Conservation (phyloP, 495 filamentous ascomycete genomes). For the Neurospora sp. region DNA sequence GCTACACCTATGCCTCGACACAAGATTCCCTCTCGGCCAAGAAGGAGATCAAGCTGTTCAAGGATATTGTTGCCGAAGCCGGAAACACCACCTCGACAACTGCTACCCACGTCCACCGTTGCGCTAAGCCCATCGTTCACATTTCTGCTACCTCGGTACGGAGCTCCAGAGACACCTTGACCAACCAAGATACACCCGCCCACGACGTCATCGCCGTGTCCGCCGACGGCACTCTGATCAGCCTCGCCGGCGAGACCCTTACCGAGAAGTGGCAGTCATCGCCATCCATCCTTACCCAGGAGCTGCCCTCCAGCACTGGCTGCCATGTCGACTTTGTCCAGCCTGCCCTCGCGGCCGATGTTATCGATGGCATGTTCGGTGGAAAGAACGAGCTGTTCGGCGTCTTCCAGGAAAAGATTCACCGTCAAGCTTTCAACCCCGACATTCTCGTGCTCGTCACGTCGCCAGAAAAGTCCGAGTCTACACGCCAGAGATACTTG, state of each 20-base stretch:
- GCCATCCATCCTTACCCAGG: constrained; percentile 25
- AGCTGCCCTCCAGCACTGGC: constrained; percentile 17
- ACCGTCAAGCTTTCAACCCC: constrained; percentile 30
- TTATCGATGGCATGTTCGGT: constrained; percentile 34
- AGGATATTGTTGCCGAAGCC: constrained; percentile 53
- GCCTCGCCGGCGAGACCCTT: constrained; percentile 32
- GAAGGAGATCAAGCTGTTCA: constrained; percentile 40
- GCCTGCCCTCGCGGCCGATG: constrained; percentile 26
- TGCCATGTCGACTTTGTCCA: constrained; percentile 33
- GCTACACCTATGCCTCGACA: constrained; percentile 62
- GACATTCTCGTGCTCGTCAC: constrained; percentile 40
- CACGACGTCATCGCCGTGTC: constrained; percentile 30
- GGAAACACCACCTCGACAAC: constrained; percentile 39
- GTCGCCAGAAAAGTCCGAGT: constrained; percentile 8
- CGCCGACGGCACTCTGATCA: constrained; percentile 27
- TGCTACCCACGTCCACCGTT: constrained; percentile 6
- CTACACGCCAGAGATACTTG: constrained; percentile 23
- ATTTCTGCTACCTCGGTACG: constrained; percentile 18
- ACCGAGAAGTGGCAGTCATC: constrained; percentile 30
- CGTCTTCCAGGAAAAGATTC: constrained; percentile 28
- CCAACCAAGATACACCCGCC: constrained; percentile 2
- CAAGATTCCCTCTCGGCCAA: constrained; percentile 19
- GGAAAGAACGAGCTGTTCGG: constrained; percentile 28
- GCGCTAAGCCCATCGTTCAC: constrained; percentile 18
- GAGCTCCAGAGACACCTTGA: constrained; percentile 3